Evolutionary conservation across 2,329 filamentous ascomycete genomes (phyloP), one percentile per base, ranked within the genome.

Genomic region (Fusarium acutatum): DNA sequence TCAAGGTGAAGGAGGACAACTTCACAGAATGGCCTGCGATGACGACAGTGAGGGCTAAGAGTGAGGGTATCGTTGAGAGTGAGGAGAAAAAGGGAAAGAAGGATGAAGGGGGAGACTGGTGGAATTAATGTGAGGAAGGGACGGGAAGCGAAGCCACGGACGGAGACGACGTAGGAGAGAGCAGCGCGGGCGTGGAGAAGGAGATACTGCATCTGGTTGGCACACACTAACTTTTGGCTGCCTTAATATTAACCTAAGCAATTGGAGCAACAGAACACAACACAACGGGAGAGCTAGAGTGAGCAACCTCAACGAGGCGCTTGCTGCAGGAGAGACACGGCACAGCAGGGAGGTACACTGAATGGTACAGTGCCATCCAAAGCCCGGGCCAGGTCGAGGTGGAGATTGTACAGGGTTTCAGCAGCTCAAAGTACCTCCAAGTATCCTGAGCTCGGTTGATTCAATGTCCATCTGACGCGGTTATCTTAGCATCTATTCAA

Each of bases 21-120:
- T 69, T 60, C 44, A 66, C 59, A 63, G 53, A 56, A 54, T 50
- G 64, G 63, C 30, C 64, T 47, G 49, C 40, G 56, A 64, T 68
- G 66, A 67, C 64, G 69, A 67, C 57, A 60, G 52, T 50, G 68
- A 68, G 47, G 58, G 40, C 30, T 58, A 18, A 41, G 40, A 28
- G 72, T 68, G 69, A 71, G 70, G 67, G 71, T 75, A 74, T 74
- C 70, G 58, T 68, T 59, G 73, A 67, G 64, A 54, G 66, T 64
- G 64, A 60, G 46, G 53, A 59, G 44, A 44, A 72, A 61, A 61
- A 67, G 52, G 30, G 61, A 67, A 58, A 57, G 52, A 57, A 62
- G 50, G 49, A 66, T 46, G 62, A 72, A 49, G 46, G 62, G 58
- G 50, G 46, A 66, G 54, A 58, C 49, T 56, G 64, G 70, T 56